Evolutionary conservation across 257 asterid genomes (phyloP).

Genomic region (Solanum pennellii): DNA sequence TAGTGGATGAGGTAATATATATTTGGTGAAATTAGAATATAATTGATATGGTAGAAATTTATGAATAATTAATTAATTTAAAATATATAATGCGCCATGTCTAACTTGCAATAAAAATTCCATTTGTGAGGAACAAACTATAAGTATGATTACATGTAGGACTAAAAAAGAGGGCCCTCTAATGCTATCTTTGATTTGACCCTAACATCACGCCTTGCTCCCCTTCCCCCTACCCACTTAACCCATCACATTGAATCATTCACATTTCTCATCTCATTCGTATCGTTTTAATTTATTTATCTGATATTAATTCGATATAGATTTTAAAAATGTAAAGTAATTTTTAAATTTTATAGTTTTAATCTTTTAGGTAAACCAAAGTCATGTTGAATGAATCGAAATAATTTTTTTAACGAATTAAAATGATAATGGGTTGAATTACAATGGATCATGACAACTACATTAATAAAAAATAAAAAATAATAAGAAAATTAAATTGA

Average conservation of each 20-base stretch:
- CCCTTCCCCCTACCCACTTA: neutral
- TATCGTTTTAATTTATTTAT: neutral
- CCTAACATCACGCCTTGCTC: slow-evolving; percentile 59
- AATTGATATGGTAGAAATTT: neutral
- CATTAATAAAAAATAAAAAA: no score
- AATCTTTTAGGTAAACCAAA: no score
- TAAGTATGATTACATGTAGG: slow-evolving; percentile 30
- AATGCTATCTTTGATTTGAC: slow-evolving; percentile 45
- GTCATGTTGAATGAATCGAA: no score
- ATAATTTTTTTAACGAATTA: no score
- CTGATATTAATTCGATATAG: neutral
- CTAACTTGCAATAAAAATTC: slow-evolving; percentile 17
- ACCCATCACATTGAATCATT: neutral
- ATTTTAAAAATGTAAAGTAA: no score
- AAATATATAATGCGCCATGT: slow-evolving; percentile 29
- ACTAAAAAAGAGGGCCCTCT: neutral
- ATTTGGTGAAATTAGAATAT: neutral
- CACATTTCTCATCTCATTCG: neutral
- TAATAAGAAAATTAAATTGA: no score
- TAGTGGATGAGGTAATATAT: neutral
- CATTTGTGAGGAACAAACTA: slow-evolving; percentile 7
- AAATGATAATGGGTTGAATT: no score
- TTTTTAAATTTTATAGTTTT: no score
- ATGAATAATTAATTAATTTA: neutral
- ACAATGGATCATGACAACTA: fast-evolving